Evolutionary conservation across 257 asterid genomes (phyloP), one percentile per base, ranked within the genome.

Genomic region (Fraxinus cuspidata): DNA sequence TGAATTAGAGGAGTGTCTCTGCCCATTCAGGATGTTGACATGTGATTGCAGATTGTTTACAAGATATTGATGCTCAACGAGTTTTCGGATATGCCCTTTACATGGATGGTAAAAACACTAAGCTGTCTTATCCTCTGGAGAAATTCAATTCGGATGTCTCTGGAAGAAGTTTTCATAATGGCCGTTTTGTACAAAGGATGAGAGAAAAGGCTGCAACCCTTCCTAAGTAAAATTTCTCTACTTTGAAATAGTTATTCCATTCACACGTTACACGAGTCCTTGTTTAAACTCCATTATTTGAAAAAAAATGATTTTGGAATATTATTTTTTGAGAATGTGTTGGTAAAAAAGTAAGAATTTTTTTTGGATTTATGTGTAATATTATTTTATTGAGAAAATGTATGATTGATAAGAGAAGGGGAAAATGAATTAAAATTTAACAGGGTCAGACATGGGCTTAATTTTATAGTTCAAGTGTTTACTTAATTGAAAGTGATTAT

Each of bases 141-240:
- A 76, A 76, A 2, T 75, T 51, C 21, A 23, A 64, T 8, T 27
- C 29, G 2, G 78, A 81, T 71, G 81, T 75, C 23, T 34, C 80
- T 1, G 84, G 81, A 19, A 76, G 84, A 81, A 76, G 78, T 34
- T 81, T 81, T 64, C 84, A 76, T 68, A 65, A 81, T 76, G 84
- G 84, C 9, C 81, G 81, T n/a, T 81, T 81, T 34, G 49, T 81
- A 74, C 84, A 75, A 38, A 70, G 65, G 47, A 68, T 81, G 81
- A 32, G 84, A 12, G 80, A 31, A 65, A 76, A 81, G 64, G 84
- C 84, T 64, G 71, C 74, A 23, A 67, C 81, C 29, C 74, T 81
- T 42, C 73, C 81, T 5, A 81, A 71, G 84, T 81, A 76, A 9
- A 70, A 3, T 44, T 9, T 70, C 78, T 74, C 11, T 63, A 23